phyloP scores from a whole-genome alignment of 139 green algal genomes.

The Raphidocelis subcapitata region DNA sequence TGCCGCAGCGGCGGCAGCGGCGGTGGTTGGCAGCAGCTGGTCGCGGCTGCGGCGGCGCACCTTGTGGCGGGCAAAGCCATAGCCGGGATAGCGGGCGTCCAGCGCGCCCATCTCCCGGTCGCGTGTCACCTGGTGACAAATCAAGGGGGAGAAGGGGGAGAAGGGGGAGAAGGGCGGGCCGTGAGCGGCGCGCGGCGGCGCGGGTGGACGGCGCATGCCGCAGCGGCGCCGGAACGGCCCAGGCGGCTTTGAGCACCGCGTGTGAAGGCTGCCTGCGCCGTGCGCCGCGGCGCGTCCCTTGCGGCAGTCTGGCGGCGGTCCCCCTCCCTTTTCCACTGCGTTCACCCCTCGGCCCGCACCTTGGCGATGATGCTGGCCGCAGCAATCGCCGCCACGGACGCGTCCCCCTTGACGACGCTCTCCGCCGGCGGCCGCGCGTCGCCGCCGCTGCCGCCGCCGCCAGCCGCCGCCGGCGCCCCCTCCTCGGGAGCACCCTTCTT shows the following conservation, averaged over 20 bases:
- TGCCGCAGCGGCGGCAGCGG: background rate
- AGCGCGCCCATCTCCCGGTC: constrained; percentile 87
- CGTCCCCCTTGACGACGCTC: constrained; percentile 83
- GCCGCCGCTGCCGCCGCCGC: no score
- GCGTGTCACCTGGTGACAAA: constrained; percentile 63
- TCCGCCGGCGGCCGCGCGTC: constrained; percentile 31
- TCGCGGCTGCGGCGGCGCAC: constrained; percentile 12
- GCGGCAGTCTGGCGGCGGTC: background rate
- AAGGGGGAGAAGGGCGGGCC: background rate
- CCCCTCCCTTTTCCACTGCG: background rate
- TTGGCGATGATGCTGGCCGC: constrained; percentile 92
- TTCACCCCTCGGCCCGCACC: constrained; percentile 32
- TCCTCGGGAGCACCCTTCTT: no score
- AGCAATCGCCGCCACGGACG: constrained; percentile 73
- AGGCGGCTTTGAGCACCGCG: background rate
- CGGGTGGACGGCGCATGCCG: background rate
- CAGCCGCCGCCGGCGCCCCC: no score
- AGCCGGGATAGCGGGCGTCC: constrained; percentile 69
- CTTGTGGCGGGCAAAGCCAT: constrained; percentile 72
- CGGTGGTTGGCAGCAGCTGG: no score
- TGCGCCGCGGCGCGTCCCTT: background rate
- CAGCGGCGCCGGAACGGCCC: background rate
- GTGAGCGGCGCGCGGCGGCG: background rate
- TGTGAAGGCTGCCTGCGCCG: no score
- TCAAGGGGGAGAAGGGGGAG: constrained; percentile 6